Evolutionary conservation across 148 eudicot species (phyloP).

Genomic region (Vaccinium macrocarpon): DNA sequence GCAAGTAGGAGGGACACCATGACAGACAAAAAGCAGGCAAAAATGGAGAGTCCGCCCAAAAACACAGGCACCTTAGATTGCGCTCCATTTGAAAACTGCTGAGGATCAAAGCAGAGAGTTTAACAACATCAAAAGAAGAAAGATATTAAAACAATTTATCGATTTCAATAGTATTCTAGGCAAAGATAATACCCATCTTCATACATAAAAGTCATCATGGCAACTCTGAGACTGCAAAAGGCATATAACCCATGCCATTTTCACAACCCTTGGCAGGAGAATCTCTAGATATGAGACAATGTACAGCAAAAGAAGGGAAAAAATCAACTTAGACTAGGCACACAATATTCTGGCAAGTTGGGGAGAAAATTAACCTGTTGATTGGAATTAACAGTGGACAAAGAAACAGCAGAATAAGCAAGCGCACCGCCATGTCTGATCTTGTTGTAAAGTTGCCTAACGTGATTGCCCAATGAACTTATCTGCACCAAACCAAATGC

Average conservation of each 20-base stretch:
- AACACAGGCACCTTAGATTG: constrained; percentile 76
- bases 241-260: background rate
- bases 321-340: background rate
- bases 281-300: background rate
- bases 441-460: constrained; percentile 65
- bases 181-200: background rate
- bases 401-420: constrained; percentile 57
- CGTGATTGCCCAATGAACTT: constrained; percentile 55
- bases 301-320: background rate
- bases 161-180: background rate
- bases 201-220: background rate
- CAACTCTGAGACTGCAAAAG: constrained; percentile 5
- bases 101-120: background rate
- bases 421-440: constrained; percentile 51
- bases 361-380: constrained; percentile 53
- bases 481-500: constrained; percentile 43
- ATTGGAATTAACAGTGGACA: constrained; percentile 50
- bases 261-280: constrained; percentile 9
- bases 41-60: constrained; percentile 72
- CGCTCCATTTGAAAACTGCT: constrained; percentile 52
- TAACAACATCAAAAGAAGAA: background rate
- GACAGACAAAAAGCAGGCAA: constrained; percentile 60
- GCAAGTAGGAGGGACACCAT: constrained; percentile 62
- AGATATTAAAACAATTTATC: background rate
- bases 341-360: background rate